Evolutionary conservation across 768 basidiomycete species (phyloP).

Genomic region (Tremella mesenterica): DNA sequence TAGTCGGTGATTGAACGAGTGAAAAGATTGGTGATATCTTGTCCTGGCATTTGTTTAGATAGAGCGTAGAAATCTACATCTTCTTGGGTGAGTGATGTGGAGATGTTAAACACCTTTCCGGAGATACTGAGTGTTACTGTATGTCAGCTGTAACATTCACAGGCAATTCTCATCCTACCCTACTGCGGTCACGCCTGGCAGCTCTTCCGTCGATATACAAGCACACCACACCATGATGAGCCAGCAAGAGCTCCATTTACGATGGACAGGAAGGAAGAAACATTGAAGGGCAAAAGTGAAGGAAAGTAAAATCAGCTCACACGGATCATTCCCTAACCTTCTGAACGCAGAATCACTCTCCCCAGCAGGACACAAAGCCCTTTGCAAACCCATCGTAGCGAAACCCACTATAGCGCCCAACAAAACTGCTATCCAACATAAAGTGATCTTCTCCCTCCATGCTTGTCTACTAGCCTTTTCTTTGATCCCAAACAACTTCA

Average conservation of each 20-base stretch:
- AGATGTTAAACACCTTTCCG: conserved; percentile 69
- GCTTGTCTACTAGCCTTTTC: conserved; percentile 73
- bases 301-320: conserved; percentile 30
- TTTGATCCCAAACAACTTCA: conserved; percentile 66
- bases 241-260: too few relatives aligned
- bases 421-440: conserved; percentile 75
- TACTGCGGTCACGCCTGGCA: too few relatives aligned
- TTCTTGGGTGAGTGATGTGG: conserved; percentile 51
- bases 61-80: conserved; percentile 57
- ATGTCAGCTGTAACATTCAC: conserved; percentile 1
- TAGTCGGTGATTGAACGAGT: conserved; percentile 61
- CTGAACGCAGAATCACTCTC: conserved; percentile 19
- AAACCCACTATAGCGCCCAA: conserved; percentile 78
- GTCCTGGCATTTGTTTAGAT: conserved; percentile 55
- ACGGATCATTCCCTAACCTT: conserved; percentile 24
- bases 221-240: too few relatives aligned
- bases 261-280: too few relatives aligned
- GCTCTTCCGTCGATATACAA: too few relatives aligned
- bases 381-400: conserved; percentile 86
- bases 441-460: conserved; percentile 93
- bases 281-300: too few relatives aligned
- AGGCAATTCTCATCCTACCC: neutral
- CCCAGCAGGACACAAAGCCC: conserved; percentile 72
- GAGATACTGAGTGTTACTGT: conserved; percentile 63
- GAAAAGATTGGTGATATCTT: conserved; percentile 86